Evolutionary conservation across 2,329 filamentous ascomycete species (phyloP), one percentile per base, ranked within the genome.

Genomic region (Xylaria sp.): DNA sequence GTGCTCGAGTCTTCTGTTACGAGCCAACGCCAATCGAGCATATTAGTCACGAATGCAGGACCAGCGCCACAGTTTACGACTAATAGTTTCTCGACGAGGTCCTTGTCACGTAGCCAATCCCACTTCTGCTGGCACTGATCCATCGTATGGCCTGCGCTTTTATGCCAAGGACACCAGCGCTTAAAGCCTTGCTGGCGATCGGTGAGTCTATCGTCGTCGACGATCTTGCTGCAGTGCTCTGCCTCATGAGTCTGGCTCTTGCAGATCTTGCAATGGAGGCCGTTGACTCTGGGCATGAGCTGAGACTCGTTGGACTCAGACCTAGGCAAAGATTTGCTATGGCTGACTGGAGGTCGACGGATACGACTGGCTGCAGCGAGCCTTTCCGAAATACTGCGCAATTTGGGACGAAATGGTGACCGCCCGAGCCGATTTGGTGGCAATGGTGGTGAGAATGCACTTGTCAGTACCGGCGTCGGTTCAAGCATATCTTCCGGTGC

Each of bases 1-100:
- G 13, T 2, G 28, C 10, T 28, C 12, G 4, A 2, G 23, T 28
- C 23, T 10, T 9, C 23, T 5, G 49, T 5, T n/a, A 64, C 13
- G 5, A 64, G 41, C 20, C 13, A 20, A 18, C 62, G 62, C 62
- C 62, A 64, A 5, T 64, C 52, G 13, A 64, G 41, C 54, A 64
- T 13, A 15, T 64, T 58, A 4, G 62, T 64, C 12, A 52, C 62
- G 9, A 57, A 57, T 10, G 62, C 62, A 3, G 62, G 62, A 8
- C 62, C 52, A 9, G 0, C 1, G 10, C 1, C n/a, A 20, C 62
- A 64, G 18, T 15, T 3, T 2, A 9, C 0, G 20, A 58, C 9
- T 8, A 64, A 33, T 18, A 0, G n/a, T 18, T 57, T 2, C 9
- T 5, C n/a, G n/a, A 31, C 31, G 0, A 28, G 13, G 1, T 41